Evolutionary conservation across 2,329 filamentous ascomycete genomes (phyloP), one percentile per base, ranked within the genome.

Genomic region (Penicillium polonicum): DNA sequence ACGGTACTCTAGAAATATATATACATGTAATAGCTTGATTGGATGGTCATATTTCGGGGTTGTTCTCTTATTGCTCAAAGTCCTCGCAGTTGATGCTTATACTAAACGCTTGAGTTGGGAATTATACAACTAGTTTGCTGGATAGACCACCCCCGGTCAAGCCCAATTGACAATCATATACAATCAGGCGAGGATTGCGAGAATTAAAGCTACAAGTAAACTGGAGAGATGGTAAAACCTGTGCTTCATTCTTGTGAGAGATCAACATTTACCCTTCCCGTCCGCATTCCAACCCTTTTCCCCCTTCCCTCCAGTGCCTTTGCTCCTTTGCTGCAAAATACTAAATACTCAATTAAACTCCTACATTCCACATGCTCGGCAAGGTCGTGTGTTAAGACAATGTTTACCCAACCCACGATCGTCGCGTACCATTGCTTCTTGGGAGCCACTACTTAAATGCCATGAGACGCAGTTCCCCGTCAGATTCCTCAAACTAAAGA

Each of bases 201-300:
- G 7, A 42, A 15, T 23, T 9, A 17, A 23, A 7, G 12, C 19
- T 23, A 15, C 39, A 23, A 23, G 15, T 15, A 13, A 15, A 41
- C 38, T 21, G 21, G 27, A 31, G 10, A 51, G 12, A 23, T 13
- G 4, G 43, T 25, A 27, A 27, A 13, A 13, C 41, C 10, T 17
- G 27, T 23, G 4, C 25, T 21, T 25, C 53, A 52, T 57, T 59
- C 43, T 44, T 42, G 21, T 19, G 36, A 4, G 21, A 52, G 33
- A 49, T 23, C 31, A 48, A 50, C 36, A 33, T 36, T 35, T n/a
- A 38, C 13, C 44, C 33, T 59, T 60, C 42, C 36, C n/a, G 17
- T 8, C 9, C 21, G 19, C 61, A 65, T 64, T 64, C 63, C 61
- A 55, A 45, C 55, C 61, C 57, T 7, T 58, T 60, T 27, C 6